Evolutionary conservation across 148 eudicot genomes (phyloP).

Genomic region (Nepenthes gracilis): DNA sequence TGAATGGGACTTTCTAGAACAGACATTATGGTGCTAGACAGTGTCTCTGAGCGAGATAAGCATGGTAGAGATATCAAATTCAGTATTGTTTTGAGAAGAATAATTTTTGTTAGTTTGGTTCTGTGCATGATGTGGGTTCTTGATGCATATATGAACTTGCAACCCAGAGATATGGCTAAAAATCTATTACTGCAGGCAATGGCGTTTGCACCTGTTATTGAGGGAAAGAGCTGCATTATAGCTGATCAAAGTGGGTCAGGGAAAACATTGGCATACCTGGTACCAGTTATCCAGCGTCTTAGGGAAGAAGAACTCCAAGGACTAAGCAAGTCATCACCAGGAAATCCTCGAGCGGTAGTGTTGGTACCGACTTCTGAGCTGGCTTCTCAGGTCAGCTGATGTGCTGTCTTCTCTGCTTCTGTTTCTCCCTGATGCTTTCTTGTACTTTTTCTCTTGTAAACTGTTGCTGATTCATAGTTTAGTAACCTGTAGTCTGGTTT

Average conservation of each 20-base stretch:
- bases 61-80: background rate
- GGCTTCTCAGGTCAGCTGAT: slow-evolving; percentile 68
- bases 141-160: slow-evolving; percentile 3
- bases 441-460: background rate
- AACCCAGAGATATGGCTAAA: slow-evolving; percentile 3
- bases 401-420: slow-evolving; percentile 3
- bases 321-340: slow-evolving; percentile 50
- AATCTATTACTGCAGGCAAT: slow-evolving; percentile 44
- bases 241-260: slow-evolving; percentile 99
- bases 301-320: slow-evolving; percentile 86
- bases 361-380: slow-evolving; percentile 96
- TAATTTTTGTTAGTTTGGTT: background rate
- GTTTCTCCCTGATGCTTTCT: background rate
- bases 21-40: too few species aligned
- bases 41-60: background rate
- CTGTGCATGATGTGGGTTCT: background rate
- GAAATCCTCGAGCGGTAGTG: slow-evolving; percentile 75
- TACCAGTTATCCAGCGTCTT: slow-evolving; percentile 78
- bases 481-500: too few species aligned
- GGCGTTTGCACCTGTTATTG: slow-evolving; percentile 56
- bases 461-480: background rate
- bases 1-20: too few species aligned
- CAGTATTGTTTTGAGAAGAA: background rate
- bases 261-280: slow-evolving; percentile 88
- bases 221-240: slow-evolving; percentile 78